Percentiles rank a stretch among this genome's conserved stretches.
phyloP scores from a whole-genome alignment of 108 stramenopile species.

The Nannochloropsis oceanica region DNA sequence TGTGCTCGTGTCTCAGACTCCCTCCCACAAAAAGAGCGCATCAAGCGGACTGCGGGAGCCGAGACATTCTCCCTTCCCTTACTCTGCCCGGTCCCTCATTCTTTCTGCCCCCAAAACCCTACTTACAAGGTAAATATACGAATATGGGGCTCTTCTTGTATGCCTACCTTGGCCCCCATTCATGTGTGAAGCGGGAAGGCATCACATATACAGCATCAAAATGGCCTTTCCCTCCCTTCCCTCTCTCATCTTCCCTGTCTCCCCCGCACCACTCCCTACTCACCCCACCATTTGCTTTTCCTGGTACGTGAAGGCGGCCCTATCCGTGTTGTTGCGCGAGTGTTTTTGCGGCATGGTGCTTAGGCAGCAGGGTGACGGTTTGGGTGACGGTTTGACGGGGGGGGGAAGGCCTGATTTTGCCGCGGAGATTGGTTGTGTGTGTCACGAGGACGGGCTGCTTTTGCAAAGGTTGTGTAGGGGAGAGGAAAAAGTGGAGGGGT shows the following conservation, averaged over 20 bases:
- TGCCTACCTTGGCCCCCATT: too few relatives aligned
- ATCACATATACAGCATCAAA: too few relatives aligned
- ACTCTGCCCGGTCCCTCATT: too few relatives aligned
- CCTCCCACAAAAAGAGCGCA: not conserved
- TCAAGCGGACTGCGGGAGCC: not conserved
- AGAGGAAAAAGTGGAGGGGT: not conserved
- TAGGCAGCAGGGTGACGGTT: not conserved
- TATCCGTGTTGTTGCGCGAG: constrained; percentile 33
- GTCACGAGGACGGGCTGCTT: not conserved
- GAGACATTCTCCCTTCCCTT: not conserved
- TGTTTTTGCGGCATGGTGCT: constrained; percentile 30
- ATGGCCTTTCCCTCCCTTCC: too few relatives aligned
- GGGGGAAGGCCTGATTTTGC: constrained; percentile 34
- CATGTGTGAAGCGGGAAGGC: too few relatives aligned
- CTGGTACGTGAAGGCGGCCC: constrained; percentile 28
- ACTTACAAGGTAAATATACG: too few relatives aligned
- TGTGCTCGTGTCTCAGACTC: not conserved
- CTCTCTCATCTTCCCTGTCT: not conserved
- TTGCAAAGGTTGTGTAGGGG: not conserved
- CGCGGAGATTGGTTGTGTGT: constrained; percentile 37
- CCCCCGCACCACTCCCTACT: not conserved
- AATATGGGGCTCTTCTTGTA: too few relatives aligned
- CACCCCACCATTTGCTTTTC: constrained; percentile 13
- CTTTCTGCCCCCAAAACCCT: too few relatives aligned
- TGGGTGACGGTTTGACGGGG: not conserved